Evolutionary conservation across 306 rosid genomes (phyloP), one percentile per base, ranked within the genome.

Genomic region (Fagus sylvatica): DNA sequence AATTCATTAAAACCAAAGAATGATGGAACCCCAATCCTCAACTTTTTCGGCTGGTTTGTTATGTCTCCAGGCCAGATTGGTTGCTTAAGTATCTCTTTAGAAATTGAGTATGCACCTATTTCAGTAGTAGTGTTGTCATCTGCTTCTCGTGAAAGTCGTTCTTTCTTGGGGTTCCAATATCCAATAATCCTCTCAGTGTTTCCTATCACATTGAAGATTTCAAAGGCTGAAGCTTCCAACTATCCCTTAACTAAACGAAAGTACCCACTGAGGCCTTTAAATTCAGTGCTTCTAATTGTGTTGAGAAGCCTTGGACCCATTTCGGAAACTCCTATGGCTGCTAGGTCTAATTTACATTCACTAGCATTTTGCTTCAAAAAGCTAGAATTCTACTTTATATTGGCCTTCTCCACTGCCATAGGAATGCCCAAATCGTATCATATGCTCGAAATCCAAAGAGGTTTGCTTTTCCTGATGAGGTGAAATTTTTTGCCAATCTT

Each of bases 61-160:
- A 79, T 62, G 12, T 72, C 64, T 4, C 90, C 88, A 0, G 90
- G 90, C 88, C 90, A 87, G 15, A 76, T 55, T 7, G 76, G 77
- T 54, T 17, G 43, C 39, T 71, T 72, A 37, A 85, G 74, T 53
- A 19, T 74, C 42, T n/a, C 46, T 1, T 30, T 62, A 0, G 22
- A 37, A 1, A 4, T 66, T 2, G 57, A 56, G 8, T 76, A 32
- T 3, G 43, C 43, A 6, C 4, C 43, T 22, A 22, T 22, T 41
- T 41, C 43, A 41, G 2, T 28, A 13, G 13, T 22, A 0, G 0
- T 22, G 0, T 22, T 22, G 28, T 19, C 19, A 41, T 32, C 59
- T 33, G 34, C 19, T 28, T 65, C 37, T 64, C 37, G 48, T 2
- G 13, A 43, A 16, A 73, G 60, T 12, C 81, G n/a, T n/a, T n/a